A percentile compares a stretch with the other conserved stretches of the same genome.
These are phyloP conservation scores for Triticum aestivum DNA, from an alignment of 176 grass and related monocot species.

Conservation along the genomic window IWGSC_CS_RefSeq_v2.1 NC_057805.1:491009061-491009560, in stretches of 20 bases:
- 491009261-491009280: constrained; percentile 74
- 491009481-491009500: not conserved
- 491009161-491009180: not conserved
- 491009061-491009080: constrained; percentile 50
- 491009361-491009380: constrained; percentile 31
- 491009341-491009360: constrained; percentile 78
- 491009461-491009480: not conserved
- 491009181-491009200: not conserved
- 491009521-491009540: not conserved
- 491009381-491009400: not conserved
- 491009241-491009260: constrained; percentile 66
- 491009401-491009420: not conserved
- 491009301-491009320: constrained; percentile 52
- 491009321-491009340: constrained; percentile 74
- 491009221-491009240: constrained; percentile 31
- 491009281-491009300: constrained; percentile 80
- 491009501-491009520: not conserved
- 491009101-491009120: constrained; percentile 40
- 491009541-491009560: not conserved
- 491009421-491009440: not conserved
- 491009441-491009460: not conserved
- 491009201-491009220: not conserved
- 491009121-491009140: constrained; percentile 42
- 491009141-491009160: not conserved
- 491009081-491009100: constrained; percentile 19